These are phyloP conservation scores for Cryptococcus deneoformans DNA, from an alignment of 1,284 basidiomycete genomes.

Conservation along the genomic window DNA sequence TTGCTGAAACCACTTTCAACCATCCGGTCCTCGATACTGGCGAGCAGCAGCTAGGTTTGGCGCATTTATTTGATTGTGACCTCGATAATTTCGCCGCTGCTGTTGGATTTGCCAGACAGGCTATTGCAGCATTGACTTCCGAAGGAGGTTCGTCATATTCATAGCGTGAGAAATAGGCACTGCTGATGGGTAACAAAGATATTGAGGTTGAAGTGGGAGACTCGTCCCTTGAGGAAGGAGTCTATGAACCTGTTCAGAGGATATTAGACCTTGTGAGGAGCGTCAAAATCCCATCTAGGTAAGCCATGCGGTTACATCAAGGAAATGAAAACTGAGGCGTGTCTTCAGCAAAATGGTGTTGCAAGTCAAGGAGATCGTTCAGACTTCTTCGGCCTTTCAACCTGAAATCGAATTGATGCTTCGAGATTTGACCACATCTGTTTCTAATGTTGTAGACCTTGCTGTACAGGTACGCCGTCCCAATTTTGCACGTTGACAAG, in stretches of 20 bases:
- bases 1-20: conserved; percentile 78
- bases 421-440: conserved; percentile 64
- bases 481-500: too few relatives aligned
- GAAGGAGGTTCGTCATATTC: conserved; percentile 64
- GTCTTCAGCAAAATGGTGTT: conserved; percentile 72
- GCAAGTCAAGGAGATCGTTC: conserved; percentile 73
- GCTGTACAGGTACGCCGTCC: conserved; percentile 67
- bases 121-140: conserved; percentile 63
- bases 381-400: conserved; percentile 67
- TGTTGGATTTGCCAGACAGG: conserved; percentile 80
- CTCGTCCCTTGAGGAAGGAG: conserved; percentile 64
- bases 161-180: not conserved
- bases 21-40: conserved; percentile 78
- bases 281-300: conserved; percentile 78
- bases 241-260: conserved; percentile 76
- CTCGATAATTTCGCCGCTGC: conserved; percentile 89
- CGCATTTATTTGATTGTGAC: conserved; percentile 77
- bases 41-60: conserved; percentile 82
- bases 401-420: conserved; percentile 67
- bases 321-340: not conserved
- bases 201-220: conserved; percentile 68
- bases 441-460: conserved; percentile 81
- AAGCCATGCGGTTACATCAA: conserved; percentile 20
- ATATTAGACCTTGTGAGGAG: conserved; percentile 75
- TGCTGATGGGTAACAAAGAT: conserved; percentile 54